phyloP scores from a whole-genome alignment of 768 basidiomycete genomes.

The Leucosporidium creatinivorum region DNA sequence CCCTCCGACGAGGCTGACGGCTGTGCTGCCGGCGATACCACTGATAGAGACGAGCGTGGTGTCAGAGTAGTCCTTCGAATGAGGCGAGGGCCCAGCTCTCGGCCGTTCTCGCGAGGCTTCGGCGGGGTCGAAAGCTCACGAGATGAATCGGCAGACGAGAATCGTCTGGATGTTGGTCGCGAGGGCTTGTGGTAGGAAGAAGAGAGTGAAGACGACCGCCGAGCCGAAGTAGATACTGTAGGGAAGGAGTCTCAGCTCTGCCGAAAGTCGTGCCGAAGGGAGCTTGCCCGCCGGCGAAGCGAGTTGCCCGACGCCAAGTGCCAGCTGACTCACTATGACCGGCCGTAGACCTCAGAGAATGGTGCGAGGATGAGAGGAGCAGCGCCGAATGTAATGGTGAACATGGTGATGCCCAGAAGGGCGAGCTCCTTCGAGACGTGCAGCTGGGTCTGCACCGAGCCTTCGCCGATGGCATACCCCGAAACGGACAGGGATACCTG shows the following conservation, averaged over 20 bases:
- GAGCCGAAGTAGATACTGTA: slow-evolving; percentile 28
- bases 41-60: not conserved
- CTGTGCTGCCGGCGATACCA: slow-evolving; percentile 41
- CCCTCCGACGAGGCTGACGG: slow-evolving; percentile 42
- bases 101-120: no score
- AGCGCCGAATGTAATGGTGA: slow-evolving; percentile 32
- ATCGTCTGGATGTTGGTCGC: slow-evolving; percentile 41
- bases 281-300: no score
- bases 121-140: not conserved
- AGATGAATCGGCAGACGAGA: slow-evolving; percentile 41
- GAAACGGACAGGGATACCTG: slow-evolving; percentile 16
- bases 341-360: slow-evolving; percentile 31
- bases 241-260: no score
- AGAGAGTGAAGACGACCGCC: slow-evolving; percentile 30
- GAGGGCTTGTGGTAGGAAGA: slow-evolving; percentile 35
- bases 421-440: not conserved
- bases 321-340: not conserved
- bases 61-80: not conserved
- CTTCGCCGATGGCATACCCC: slow-evolving; percentile 36
- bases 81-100: not conserved
- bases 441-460: not conserved
- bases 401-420: slow-evolving; percentile 17
- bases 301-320: no score
- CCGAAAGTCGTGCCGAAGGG: no score
- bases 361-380: slow-evolving; percentile 40